A percentile compares a stretch with the other conserved stretches of the same genome.
Evolutionary conservation across 2,329 filamentous ascomycete genomes (phyloP).

Genomic region (Colletotrichum orbiculare): DNA sequence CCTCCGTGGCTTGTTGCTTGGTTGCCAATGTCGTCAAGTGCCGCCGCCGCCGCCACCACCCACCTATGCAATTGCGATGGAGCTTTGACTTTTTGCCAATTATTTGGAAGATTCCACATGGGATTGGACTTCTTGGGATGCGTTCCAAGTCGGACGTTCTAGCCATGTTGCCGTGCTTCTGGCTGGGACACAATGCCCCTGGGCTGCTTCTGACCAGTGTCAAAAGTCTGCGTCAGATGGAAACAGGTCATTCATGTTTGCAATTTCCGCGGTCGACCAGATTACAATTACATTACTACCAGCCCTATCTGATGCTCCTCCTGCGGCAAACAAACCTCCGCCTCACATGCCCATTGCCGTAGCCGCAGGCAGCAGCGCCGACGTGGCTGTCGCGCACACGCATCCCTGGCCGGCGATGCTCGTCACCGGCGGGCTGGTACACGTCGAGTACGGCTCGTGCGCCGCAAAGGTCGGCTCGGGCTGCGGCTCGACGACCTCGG

Average conservation of each 20-base stretch:
- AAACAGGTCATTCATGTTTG: no score
- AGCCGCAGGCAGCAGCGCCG: slow-evolving; percentile 28
- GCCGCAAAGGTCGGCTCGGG: slow-evolving; percentile 47
- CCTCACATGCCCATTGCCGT: slow-evolving; percentile 36
- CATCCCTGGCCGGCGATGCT: slow-evolving; percentile 55
- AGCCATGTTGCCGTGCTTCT: no score
- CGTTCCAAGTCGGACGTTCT: neutral
- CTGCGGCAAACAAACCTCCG: slow-evolving; percentile 8
- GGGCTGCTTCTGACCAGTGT: no score
- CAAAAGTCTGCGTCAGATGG: no score
- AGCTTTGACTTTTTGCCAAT: neutral
- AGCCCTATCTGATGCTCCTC: neutral
- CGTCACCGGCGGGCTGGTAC: slow-evolving; percentile 56
- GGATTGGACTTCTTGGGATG: neutral
- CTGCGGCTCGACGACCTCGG: slow-evolving; percentile 53
- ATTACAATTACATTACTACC: slow-evolving; percentile 25
- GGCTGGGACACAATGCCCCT: no score
- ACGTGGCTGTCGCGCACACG: slow-evolving; percentile 48
- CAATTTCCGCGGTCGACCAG: neutral
- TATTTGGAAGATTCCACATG: neutral
- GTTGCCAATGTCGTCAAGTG: slow-evolving; percentile 18
- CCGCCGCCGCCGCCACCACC: neutral
- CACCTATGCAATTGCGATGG: neutral
- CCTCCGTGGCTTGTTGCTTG: neutral
- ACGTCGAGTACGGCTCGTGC: slow-evolving; percentile 56